Conservation (phyloP, 495 filamentous ascomycete genomes). For the Glutinoglossum americanum region DNA sequence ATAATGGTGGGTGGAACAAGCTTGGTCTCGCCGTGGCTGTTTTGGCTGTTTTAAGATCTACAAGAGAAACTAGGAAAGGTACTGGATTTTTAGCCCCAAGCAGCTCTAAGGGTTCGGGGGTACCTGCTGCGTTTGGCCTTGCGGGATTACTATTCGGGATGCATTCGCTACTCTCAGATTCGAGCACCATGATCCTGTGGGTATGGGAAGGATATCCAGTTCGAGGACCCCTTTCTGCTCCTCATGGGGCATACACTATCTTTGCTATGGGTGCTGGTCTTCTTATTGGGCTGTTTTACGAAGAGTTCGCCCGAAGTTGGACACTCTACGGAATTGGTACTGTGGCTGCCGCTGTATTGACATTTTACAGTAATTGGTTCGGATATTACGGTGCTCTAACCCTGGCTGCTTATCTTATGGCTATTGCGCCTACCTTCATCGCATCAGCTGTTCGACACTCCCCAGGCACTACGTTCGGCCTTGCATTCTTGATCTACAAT, state of each 20-base stretch:
- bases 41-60: slow-evolving; percentile 49
- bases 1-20: slow-evolving; percentile 87
- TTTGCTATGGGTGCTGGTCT: slow-evolving; percentile 71
- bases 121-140: slow-evolving; percentile 55
- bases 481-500: slow-evolving; percentile 80
- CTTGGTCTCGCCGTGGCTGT: slow-evolving; percentile 55
- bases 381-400: slow-evolving; percentile 74
- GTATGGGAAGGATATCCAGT: slow-evolving; percentile 97
- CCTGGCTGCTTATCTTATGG: slow-evolving; percentile 61
- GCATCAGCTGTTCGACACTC: slow-evolving; percentile 48
- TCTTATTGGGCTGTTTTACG: slow-evolving; percentile 51
- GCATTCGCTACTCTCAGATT: slow-evolving; percentile 86
- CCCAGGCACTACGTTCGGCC: slow-evolving; percentile 58
- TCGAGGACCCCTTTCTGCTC: slow-evolving; percentile 67
- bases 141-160: slow-evolving; percentile 76
- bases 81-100: slow-evolving; percentile 21
- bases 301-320: slow-evolving; percentile 54
- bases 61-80: slow-evolving; percentile 31
- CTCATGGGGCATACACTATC: slow-evolving; percentile 71
- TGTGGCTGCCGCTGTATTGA: slow-evolving; percentile 60
- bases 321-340: slow-evolving; percentile 57
- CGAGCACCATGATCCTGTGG: slow-evolving; percentile 98
- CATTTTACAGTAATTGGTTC: slow-evolving; percentile 59
- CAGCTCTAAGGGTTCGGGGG: slow-evolving; percentile 38
- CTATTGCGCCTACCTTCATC: slow-evolving; percentile 57